Conservation (phyloP, 2,329 filamentous ascomycete species). For the Fusarium sp. region DNA sequence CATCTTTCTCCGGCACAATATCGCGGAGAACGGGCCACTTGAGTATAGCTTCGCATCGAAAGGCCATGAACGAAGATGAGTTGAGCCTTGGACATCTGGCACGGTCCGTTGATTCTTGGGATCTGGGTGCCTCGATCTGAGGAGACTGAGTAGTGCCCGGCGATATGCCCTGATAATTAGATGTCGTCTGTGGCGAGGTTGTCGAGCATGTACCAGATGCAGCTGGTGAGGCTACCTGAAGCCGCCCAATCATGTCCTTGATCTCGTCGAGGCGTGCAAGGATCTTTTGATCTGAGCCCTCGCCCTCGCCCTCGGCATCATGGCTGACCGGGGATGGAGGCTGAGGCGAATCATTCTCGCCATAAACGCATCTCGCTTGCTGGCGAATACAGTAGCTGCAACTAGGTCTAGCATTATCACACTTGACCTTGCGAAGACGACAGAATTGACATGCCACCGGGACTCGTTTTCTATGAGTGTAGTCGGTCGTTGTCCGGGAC, state of each 20-base stretch:
- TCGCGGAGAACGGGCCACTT: conserved; percentile 8
- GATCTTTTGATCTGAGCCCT: conserved; percentile 11
- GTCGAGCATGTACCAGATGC: neutral
- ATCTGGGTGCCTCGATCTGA: neutral
- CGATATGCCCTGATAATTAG: neutral
- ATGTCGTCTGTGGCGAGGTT: neutral
- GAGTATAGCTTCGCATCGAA: conserved; percentile 4
- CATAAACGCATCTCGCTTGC: conserved; percentile 15
- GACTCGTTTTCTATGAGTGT: conserved; percentile 24
- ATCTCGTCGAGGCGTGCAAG: conserved; percentile 14
- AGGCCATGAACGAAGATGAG: neutral
- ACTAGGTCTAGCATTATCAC: conserved; percentile 24
- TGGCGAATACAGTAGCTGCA: conserved; percentile 29
- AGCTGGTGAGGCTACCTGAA: neutral
- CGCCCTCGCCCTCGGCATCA: neutral
- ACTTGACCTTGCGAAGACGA: conserved; percentile 29
- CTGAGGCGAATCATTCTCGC: neutral
- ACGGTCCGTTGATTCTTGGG: neutral
- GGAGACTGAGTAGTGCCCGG: neutral
- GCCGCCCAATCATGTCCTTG: conserved; percentile 9
- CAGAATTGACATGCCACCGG: conserved; percentile 28
- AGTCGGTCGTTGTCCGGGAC: conserved; percentile 4
- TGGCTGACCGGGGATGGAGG: neutral
- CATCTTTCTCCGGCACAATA: neutral
- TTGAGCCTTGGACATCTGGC: neutral